Base-by-base conservation (phyloP, 805 yeast species). In the Cephaloascus fragrans region DNA sequence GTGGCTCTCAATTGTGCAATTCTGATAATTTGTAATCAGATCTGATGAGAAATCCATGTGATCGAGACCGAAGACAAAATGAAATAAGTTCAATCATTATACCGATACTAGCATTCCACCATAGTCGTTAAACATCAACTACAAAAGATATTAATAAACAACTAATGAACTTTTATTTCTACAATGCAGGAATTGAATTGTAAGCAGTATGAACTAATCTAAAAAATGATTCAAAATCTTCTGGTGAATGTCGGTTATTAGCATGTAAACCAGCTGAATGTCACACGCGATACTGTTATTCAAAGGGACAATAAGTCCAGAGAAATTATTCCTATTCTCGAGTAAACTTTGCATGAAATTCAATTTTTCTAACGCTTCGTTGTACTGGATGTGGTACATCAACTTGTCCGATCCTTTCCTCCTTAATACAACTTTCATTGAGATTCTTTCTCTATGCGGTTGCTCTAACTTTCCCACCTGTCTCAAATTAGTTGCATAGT, bases 211-310 rank as follows among this genome's bases (percentile, higher is more conserved):
- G n/a, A n/a, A n/a, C n/a, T n/a, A n/a, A n/a, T n/a, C n/a, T n/a
- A n/a, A 23, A 12, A 23, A 23, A 12, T 23, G 12, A 23, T 23
- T 6, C 6, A 12, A 8, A 23, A 12, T 56, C 53, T 3, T 57
- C 53, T 33, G 12, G 35, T 53, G 58, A 18, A 53, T 34, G 28
- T 42, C 41, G 17, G 28, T 37, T 6, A 52, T 40, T 29, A 53
- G 48, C 12, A 36, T 20, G 2, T 34, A 47, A 12, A 53, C 46
- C 14, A 41, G 31, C 17, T 26, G 37, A 38, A 47, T 49, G 35
- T 54, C 55, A 42, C 61, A 57, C 3, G 53, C 55, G 2, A 57
- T 35, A 1, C 49, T 51, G 18, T 46, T 49, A 19, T 49, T 41
- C 34, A 57, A 37, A 52, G 59, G 18, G 48, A 46, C 16, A 57